Evolutionary conservation across 2,329 filamentous ascomycete genomes (phyloP).

Genomic region (Phaeosphaeriaceae sp.): DNA sequence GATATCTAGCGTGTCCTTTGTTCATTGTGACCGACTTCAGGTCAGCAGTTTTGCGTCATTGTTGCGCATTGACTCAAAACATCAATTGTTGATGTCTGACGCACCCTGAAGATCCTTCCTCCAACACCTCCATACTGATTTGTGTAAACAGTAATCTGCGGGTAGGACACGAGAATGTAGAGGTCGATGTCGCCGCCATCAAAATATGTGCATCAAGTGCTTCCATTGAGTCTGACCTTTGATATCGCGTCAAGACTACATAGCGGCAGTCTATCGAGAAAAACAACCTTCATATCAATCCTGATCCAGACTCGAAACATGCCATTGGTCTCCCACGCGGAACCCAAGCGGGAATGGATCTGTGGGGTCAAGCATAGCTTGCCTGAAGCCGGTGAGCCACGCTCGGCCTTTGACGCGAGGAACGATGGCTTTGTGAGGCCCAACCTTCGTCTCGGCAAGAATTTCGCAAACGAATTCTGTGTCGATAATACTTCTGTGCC

Average conservation of each 20-base stretch:
- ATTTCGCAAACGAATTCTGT: conserved; percentile 54
- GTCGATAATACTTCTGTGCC: conserved; percentile 52
- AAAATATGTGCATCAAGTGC: background rate
- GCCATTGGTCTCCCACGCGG: conserved; percentile 44
- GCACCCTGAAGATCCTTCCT: too few relatives aligned
- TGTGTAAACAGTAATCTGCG: too few relatives aligned
- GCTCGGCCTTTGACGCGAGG: conserved; percentile 53
- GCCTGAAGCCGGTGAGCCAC: conserved; percentile 57
- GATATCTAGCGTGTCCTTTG: background rate
- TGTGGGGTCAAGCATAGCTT: conserved; percentile 52
- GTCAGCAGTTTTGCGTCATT: background rate
- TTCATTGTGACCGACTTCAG: background rate
- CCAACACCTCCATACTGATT: too few relatives aligned
- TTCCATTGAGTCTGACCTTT: background rate
- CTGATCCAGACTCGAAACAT: background rate
- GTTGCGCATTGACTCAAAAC: background rate
- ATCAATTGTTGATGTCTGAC: too few relatives aligned
- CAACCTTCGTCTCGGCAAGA: conserved; percentile 48
- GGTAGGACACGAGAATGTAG: too few relatives aligned
- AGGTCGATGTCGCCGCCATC: too few relatives aligned
- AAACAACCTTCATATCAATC: background rate
- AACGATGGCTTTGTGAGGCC: conserved; percentile 49
- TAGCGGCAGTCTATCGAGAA: background rate
- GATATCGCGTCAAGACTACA: background rate
- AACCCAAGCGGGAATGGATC: conserved; percentile 55